Conservation (phyloP, 768 basidiomycete species). For the Termitomyces sp. region DNA sequence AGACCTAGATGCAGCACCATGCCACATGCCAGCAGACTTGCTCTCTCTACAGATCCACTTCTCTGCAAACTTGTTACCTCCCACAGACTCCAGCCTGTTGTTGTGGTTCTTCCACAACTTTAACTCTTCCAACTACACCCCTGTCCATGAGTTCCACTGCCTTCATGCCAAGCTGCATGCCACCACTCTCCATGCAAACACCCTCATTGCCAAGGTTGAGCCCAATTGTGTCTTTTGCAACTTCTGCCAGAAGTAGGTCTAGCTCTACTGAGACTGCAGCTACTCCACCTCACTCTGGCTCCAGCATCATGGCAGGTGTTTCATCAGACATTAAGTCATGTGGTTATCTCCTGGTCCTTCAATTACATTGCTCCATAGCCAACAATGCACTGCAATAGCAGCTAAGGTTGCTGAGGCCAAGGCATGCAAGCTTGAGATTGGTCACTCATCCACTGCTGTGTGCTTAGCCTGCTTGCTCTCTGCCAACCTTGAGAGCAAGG, state of each 20-base stretch:
- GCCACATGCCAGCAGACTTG: conserved; percentile 40
- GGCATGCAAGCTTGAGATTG: too few relatives aligned
- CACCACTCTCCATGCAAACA: conserved; percentile 60
- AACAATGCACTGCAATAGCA: conserved; percentile 50
- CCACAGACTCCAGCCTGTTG: neutral
- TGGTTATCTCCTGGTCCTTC: neutral
- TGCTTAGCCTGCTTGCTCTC: too few relatives aligned
- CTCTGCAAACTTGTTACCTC: neutral
- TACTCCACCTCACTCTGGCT: conserved; percentile 57
- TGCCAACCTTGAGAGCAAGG: too few relatives aligned
- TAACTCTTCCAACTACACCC: conserved; percentile 47
- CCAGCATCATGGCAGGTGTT: conserved; percentile 6
- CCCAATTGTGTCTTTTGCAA: conserved; percentile 70
- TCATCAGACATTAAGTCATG: conserved; percentile 55
- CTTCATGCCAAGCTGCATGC: conserved; percentile 78
- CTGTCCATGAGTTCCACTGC: conserved; percentile 58
- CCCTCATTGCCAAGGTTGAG: conserved; percentile 64
- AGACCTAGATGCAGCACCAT: conserved; percentile 64
- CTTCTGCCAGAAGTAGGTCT: conserved; percentile 78
- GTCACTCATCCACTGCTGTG: too few relatives aligned
- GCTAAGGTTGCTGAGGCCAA: conserved; percentile 45
- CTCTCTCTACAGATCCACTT: too few relatives aligned
- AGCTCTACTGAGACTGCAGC: conserved; percentile 69
- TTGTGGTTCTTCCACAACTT: conserved; percentile 50
- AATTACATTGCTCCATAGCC: conserved; percentile 26